A percentile compares a stretch with the other conserved stretches of the same genome.
These are phyloP conservation scores for Rehmannia glutinosa DNA, from an alignment of 257 asterid species.

Conservation along the genomic window DNA sequence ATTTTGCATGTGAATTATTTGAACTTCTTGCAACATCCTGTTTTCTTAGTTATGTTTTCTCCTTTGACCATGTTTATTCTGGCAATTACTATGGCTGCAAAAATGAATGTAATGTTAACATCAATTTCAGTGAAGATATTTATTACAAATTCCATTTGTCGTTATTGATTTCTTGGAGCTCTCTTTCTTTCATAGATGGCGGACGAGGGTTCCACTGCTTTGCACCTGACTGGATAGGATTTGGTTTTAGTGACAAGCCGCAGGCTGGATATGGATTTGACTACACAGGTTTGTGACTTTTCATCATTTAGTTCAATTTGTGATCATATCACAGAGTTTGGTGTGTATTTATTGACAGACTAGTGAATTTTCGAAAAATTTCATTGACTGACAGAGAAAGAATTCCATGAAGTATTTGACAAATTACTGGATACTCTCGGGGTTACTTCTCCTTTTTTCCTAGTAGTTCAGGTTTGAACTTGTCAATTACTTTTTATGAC, in stretches of 20 bases:
- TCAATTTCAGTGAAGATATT: neutral
- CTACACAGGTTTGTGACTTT: conserved; percentile 61
- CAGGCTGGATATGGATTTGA: conserved; percentile 95
- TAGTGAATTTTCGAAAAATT: conserved; percentile 21
- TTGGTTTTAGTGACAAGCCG: conserved; percentile 94
- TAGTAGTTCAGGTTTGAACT: conserved; percentile 85
- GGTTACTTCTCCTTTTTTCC: conserved; percentile 64
- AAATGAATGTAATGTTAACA: neutral
- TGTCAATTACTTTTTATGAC: neutral
- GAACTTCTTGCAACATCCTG: neutral
- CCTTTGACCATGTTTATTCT: neutral
- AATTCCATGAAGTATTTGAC: conserved; percentile 88
- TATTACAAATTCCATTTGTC: neutral
- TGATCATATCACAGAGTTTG: neutral
- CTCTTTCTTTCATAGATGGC: conserved; percentile 48
- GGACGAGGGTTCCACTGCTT: conserved; percentile 88
- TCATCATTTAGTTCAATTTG: neutral
- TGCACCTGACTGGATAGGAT: conserved; percentile 99
- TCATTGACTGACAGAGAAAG: conserved; percentile 67
- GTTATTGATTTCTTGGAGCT: conserved; percentile 14
- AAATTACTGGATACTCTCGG: conserved; percentile 70
- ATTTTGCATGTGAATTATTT: neutral
- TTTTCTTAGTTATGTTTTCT: neutral
- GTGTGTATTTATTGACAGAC: neutral
- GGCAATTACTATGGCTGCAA: too few relatives aligned